A percentile compares a stretch with the other conserved stretches of the same genome.
These are phyloP conservation scores for Penicillium sp. DNA, from an alignment of 2,329 filamentous ascomycete genomes.

Conservation along the genomic window DNA sequence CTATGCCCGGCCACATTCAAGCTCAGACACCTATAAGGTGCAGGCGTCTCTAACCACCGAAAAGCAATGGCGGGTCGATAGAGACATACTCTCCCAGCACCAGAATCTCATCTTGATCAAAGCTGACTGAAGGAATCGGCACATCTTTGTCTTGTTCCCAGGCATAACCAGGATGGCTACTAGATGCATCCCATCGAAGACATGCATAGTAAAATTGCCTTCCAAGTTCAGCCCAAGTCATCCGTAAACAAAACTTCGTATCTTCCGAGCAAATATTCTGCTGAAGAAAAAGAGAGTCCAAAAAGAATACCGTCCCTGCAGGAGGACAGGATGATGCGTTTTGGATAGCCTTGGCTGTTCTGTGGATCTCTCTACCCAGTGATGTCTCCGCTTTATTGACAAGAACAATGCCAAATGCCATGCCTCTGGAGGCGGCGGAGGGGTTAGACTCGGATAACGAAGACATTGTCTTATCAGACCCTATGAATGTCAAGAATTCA, in stretches of 20 bases:
- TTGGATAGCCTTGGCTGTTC: conserved; percentile 18
- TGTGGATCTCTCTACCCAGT: conserved; percentile 26
- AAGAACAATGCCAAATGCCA: conserved; percentile 30
- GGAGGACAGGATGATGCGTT: background rate
- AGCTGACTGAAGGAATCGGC: conserved; percentile 23
- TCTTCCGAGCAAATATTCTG: conserved; percentile 15
- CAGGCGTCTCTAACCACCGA: background rate
- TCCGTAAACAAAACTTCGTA: conserved; percentile 22
- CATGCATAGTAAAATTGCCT: conserved; percentile 35
- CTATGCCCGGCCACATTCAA: background rate
- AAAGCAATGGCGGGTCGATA: conserved; percentile 5
- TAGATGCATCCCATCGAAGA: conserved; percentile 19
- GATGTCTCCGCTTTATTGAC: conserved; percentile 20
- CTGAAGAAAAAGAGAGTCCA: conserved; percentile 27
- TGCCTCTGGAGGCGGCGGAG: conserved; percentile 12
- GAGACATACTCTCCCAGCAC: conserved; percentile 18
- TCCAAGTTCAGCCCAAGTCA: conserved; percentile 31
- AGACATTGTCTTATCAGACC: conserved; percentile 3
- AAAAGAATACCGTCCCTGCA: conserved; percentile 35
- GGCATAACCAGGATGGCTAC: background rate
- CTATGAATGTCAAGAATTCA: conserved; percentile 21
- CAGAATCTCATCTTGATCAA: conserved; percentile 28
- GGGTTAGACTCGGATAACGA: conserved; percentile 24
- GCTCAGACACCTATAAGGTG: background rate
- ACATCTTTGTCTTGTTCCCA: background rate